phyloP scores from a whole-genome alignment of 2,329 filamentous ascomycete species.

The Diaporthe citri region DNA sequence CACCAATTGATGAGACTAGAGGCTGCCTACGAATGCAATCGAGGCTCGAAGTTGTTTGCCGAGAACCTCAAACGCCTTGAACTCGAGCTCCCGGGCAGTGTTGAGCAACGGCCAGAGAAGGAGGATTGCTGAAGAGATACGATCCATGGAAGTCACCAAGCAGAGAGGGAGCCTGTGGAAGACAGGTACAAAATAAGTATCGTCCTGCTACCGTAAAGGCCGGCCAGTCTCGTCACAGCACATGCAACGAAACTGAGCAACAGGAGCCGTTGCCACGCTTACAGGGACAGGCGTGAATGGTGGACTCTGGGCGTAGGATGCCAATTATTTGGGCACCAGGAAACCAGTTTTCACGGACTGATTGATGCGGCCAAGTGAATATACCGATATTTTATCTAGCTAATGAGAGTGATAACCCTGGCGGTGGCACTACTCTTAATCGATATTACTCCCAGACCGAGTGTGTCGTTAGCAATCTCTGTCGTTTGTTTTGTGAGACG shows the following conservation, averaged over 20 bases:
- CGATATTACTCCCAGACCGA: neutral
- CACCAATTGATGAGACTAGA: neutral
- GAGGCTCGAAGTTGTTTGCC: no score
- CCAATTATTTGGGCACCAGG: neutral
- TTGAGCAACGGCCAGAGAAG: neutral
- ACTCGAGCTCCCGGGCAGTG: neutral
- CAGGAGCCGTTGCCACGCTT: neutral
- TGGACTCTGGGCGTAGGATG: neutral
- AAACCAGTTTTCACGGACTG: neutral
- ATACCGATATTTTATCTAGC: neutral
- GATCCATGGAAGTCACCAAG: neutral
- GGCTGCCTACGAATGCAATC: neutral
- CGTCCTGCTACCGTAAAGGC: no score
- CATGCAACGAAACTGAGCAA: neutral
- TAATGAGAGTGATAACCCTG: neutral
- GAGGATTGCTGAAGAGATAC: neutral
- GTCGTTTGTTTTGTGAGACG: neutral
- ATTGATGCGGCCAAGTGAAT: neutral
- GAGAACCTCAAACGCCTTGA: neutral
- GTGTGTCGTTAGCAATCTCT: neutral
- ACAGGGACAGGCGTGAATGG: no score
- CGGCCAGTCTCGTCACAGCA: neutral
- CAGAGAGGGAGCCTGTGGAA: neutral
- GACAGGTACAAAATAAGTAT: no score
- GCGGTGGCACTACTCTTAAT: neutral